Percentiles rank a stretch among this genome's conserved stretches.
Conservation (phyloP, 2,329 filamentous ascomycete species). For the Corniculantispora saksenae region DNA sequence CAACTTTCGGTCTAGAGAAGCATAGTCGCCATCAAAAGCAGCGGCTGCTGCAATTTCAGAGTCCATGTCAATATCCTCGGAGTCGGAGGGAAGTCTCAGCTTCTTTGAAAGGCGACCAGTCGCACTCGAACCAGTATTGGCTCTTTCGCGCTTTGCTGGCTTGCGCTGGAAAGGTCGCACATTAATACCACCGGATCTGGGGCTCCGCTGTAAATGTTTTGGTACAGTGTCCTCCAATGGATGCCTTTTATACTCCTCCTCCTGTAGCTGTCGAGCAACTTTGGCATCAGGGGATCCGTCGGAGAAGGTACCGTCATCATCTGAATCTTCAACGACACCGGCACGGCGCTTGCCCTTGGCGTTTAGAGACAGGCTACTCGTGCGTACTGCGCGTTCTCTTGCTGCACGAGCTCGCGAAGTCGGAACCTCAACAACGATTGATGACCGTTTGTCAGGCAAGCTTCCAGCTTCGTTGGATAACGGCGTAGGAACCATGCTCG, state of each 20-base stretch:
- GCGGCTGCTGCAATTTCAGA: constrained; percentile 32
- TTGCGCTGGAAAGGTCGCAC: constrained; percentile 16
- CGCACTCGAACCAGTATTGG: constrained; percentile 24
- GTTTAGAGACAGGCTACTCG: constrained; percentile 51
- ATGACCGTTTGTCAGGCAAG: constrained; percentile 19
- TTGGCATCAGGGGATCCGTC: constrained; percentile 31
- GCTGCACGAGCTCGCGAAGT: constrained; percentile 28
- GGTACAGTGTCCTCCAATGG: constrained; percentile 4
- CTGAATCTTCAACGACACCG: constrained; percentile 44
- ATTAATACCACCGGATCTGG: constrained; percentile 1
- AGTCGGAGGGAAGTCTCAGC: constrained; percentile 31
- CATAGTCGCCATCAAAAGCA: constrained; percentile 23
- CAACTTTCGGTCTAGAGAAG: constrained; percentile 18
- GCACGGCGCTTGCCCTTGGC: constrained; percentile 44
- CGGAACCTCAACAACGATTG: constrained; percentile 32
- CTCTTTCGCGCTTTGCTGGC: constrained; percentile 29
- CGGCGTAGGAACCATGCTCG: constrained; percentile 40
- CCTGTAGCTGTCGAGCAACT: constrained; percentile 37
- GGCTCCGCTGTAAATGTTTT: constrained; percentile 13
- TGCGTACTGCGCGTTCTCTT: constrained; percentile 33
- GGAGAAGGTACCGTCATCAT: constrained; percentile 35
- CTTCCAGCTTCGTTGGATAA: constrained; percentile 16
- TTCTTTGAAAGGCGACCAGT: constrained; percentile 32
- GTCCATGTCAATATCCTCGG: constrained; percentile 35
- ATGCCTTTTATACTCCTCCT: constrained; percentile 32